Evolutionary conservation across 1,284 basidiomycete genomes (phyloP).

Genomic region (Pyrrhoderma noxium): DNA sequence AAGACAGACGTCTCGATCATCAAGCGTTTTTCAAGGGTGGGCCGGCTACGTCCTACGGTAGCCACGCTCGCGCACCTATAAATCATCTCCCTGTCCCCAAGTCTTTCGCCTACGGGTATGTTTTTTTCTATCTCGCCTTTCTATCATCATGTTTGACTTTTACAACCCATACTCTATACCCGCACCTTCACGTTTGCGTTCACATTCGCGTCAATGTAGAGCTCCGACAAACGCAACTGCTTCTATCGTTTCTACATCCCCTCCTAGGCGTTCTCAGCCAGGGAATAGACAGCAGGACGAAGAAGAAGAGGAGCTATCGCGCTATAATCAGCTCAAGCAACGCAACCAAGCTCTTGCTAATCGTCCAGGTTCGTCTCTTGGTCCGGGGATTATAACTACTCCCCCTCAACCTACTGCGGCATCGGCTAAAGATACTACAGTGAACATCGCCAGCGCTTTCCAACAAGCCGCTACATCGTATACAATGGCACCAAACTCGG

Average conservation of each 20-base stretch:
- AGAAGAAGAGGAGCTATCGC: conserved; percentile 40
- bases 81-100: conserved; percentile 36
- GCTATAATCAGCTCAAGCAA: conserved; percentile 47
- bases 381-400: conserved; percentile 30
- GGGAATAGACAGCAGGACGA: conserved; percentile 13
- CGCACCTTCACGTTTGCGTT: too few species aligned
- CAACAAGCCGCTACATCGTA: conserved; percentile 51
- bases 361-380: conserved; percentile 23
- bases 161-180: not conserved
- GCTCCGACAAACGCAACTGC: not conserved
- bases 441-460: conserved; percentile 78
- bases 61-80: conserved; percentile 27
- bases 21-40: conserved; percentile 65
- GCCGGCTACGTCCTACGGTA: conserved; percentile 27
- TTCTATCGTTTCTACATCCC: not conserved
- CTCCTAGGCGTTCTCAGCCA: conserved; percentile 1
- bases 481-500: conserved; percentile 36
- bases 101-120: conserved; percentile 65
- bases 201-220: too few species aligned
- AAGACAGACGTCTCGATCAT: conserved; percentile 78
- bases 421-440: conserved; percentile 71
- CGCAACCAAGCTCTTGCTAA: conserved; percentile 34
- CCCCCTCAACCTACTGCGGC: conserved; percentile 58
- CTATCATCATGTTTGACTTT: conserved; percentile 6
- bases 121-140: conserved; percentile 19